phyloP scores from a whole-genome alignment of 805 yeast genomes.

The Danielia reshetovae region DNA sequence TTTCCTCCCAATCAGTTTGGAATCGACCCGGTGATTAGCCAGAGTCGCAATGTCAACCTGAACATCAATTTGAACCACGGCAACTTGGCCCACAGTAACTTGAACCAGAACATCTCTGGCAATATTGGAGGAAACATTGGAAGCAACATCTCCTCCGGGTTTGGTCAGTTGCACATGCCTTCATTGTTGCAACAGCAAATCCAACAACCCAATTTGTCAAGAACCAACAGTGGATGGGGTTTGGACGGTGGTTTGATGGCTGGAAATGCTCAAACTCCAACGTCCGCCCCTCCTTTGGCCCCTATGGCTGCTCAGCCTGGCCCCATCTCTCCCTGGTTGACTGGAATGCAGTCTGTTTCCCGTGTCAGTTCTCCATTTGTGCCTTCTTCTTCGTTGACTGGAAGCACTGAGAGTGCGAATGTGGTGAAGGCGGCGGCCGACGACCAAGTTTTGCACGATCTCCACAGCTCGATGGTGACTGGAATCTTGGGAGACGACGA shows the following conservation, averaged over 20 bases:
- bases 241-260: constrained; percentile 24
- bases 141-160: background rate
- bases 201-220: constrained; percentile 26
- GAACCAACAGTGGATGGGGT: constrained; percentile 40
- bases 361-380: constrained; percentile 41
- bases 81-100: too few relatives aligned
- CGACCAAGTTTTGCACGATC: constrained; percentile 32
- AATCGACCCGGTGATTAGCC: constrained; percentile 15
- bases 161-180: constrained; percentile 25
- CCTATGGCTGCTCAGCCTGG: constrained; percentile 30
- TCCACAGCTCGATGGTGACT: constrained; percentile 39
- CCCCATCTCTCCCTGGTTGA: constrained; percentile 41
- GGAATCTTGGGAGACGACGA: constrained; percentile 33
- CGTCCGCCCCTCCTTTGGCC: constrained; percentile 18
- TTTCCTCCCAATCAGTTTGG: constrained; percentile 22
- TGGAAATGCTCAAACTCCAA: constrained; percentile 18
- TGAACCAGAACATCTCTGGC: background rate
- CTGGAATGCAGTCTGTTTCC: constrained; percentile 30
- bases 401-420: background rate
- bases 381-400: constrained; percentile 15
- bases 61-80: background rate
- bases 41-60: background rate
- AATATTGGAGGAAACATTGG: background rate
- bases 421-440: constrained; percentile 9
- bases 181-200: constrained; percentile 33